phyloP scores from a whole-genome alignment of 2,329 filamentous ascomycete species.

The Neonectria faginata region DNA sequence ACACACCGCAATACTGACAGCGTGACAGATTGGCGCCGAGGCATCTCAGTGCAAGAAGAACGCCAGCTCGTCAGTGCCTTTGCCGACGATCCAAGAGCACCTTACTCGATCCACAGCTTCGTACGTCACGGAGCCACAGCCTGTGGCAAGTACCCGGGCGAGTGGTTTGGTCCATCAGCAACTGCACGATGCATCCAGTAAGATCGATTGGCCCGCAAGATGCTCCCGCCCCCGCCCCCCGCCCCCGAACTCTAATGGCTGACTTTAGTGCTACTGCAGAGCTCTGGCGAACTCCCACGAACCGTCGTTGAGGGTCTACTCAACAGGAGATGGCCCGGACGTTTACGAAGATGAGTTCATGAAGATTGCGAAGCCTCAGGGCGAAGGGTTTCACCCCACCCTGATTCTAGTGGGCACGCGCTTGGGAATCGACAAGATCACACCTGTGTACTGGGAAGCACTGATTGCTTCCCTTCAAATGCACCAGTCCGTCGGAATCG shows the following conservation, averaged over 20 bases:
- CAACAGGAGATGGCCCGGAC: slow-evolving; percentile 89
- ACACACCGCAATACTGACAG: slow-evolving; percentile 25
- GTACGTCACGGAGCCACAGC: slow-evolving; percentile 86
- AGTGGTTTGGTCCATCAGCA: slow-evolving; percentile 99
- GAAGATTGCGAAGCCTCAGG: slow-evolving; percentile 76
- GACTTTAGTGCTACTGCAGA: slow-evolving; percentile 57
- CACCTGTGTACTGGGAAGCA: slow-evolving; percentile 95
- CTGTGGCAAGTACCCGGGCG: slow-evolving; percentile 94
- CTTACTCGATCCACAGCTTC: slow-evolving; percentile 95
- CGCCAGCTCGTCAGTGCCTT: slow-evolving; percentile 81
- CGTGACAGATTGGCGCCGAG: slow-evolving; percentile 77
- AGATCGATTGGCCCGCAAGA: slow-evolving; percentile 49
- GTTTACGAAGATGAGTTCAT: slow-evolving; percentile 93
- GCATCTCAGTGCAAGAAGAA: slow-evolving; percentile 69
- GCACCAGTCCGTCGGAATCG: slow-evolving; percentile 94
- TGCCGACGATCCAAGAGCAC: slow-evolving; percentile 85
- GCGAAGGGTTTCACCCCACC: slow-evolving; percentile 80
- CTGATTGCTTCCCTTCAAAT: slow-evolving; percentile 86
- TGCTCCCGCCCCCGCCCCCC: neutral
- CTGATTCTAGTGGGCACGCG: slow-evolving; percentile 89
- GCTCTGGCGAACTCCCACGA: slow-evolving; percentile 77
- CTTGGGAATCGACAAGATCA: slow-evolving; percentile 93
- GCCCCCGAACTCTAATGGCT: neutral
- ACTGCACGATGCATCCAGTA: slow-evolving; percentile 95
- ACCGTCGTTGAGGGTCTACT: slow-evolving; percentile 80